A percentile compares a stretch with the other conserved stretches of the same genome.
Conservation (phyloP, 129 eudicot species). For the Sambucus nigra region DNA sequence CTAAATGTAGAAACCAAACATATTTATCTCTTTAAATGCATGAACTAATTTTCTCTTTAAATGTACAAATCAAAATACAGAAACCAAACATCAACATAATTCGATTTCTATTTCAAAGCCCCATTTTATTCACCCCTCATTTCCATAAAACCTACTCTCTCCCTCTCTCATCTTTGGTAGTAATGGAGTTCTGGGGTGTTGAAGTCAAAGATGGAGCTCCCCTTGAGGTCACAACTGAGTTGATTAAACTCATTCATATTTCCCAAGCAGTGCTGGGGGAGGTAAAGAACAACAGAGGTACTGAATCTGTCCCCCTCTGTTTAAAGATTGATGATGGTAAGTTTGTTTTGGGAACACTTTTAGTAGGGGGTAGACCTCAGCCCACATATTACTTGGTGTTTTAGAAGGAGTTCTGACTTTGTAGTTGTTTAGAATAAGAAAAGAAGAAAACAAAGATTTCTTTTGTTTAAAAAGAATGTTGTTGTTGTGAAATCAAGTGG, state of each 20-base stretch:
- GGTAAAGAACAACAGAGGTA: conserved; percentile 42
- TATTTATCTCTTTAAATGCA: too few species aligned
- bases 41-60: too few species aligned
- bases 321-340: conserved; percentile 27
- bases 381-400: conserved; percentile 59
- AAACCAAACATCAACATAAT: too few species aligned
- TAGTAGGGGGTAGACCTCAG: conserved; percentile 49
- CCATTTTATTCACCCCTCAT: neutral
- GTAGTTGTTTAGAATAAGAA: too few species aligned
- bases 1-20: too few species aligned
- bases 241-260: conserved; percentile 41
- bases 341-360: conserved; percentile 41
- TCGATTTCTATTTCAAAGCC: neutral
- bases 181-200: conserved; percentile 88
- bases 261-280: conserved; percentile 86
- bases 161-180: neutral
- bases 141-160: neutral
- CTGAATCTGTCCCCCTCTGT: conserved; percentile 30
- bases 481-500: too few species aligned
- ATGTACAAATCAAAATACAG: too few species aligned
- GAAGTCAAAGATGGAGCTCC: conserved; percentile 61
- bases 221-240: conserved; percentile 33
- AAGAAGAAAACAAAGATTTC: too few species aligned
- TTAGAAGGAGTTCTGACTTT: conserved; percentile 58
- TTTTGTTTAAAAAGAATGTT: too few species aligned